phyloP scores from a whole-genome alignment of 2,329 filamentous ascomycete species.

The Ceratocystis papillata region DNA sequence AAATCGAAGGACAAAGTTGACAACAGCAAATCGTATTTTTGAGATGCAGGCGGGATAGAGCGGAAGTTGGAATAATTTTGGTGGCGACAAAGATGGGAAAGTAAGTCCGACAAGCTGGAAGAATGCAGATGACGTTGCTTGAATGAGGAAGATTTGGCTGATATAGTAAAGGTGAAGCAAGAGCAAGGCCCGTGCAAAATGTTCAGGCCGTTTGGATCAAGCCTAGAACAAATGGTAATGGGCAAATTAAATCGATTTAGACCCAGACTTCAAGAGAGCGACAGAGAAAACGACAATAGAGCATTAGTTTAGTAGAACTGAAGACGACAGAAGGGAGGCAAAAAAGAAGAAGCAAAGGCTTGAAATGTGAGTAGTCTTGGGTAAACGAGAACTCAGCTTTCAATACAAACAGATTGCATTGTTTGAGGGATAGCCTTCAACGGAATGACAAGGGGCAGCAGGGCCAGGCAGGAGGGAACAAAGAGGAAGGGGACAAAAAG shows the following conservation, averaged over 20 bases:
- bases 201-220: conserved; percentile 3
- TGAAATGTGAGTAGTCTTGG: conserved; percentile 5
- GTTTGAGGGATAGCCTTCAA: not conserved
- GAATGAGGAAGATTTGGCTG: not conserved
- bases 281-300: too few species aligned
- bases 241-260: not conserved
- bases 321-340: conserved; percentile 11
- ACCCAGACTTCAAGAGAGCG: too few species aligned
- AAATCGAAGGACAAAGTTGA: not conserved
- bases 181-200: conserved; percentile 4
- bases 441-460: conserved; percentile 1
- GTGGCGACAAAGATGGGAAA: not conserved
- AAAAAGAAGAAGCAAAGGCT: not conserved
- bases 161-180: not conserved
- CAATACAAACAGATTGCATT: conserved; percentile 1
- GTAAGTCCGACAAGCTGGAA: not conserved
- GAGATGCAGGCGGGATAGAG: not conserved
- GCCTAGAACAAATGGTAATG: not conserved
- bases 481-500: not conserved
- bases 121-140: conserved; percentile 5
- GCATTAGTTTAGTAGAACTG: not conserved
- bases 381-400: conserved; percentile 4
- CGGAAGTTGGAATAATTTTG: not conserved
- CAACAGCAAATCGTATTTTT: not conserved
- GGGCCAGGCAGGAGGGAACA: not conserved